These are phyloP conservation scores for Crithidia fasciculata DNA, from an alignment of 208 protist genomes.

Conservation along the genomic window DNA sequence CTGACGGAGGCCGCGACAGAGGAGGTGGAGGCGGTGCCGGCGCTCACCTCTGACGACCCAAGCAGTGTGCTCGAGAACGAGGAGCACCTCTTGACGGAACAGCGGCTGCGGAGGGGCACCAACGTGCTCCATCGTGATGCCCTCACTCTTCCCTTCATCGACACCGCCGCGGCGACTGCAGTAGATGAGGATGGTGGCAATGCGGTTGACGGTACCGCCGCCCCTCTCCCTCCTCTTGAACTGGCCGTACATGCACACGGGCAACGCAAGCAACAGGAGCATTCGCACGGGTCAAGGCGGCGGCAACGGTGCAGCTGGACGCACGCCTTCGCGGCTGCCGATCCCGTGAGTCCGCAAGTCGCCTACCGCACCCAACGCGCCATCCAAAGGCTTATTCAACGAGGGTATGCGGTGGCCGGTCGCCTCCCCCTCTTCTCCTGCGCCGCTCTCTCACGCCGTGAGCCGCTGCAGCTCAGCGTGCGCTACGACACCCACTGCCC, in stretches of 20 bases:
- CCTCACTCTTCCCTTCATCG: background rate
- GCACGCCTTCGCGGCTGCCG: slow-evolving; percentile 22
- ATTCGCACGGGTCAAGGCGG: background rate
- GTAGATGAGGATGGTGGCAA: background rate
- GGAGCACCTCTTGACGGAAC: background rate
- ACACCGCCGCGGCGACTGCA: background rate
- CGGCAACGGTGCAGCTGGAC: slow-evolving; percentile 4
- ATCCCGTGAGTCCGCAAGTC: slow-evolving; percentile 24
- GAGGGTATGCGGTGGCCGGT: slow-evolving; percentile 47
- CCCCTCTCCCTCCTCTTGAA: no score
- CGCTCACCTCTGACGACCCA: background rate
- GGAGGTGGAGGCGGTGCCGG: slow-evolving; percentile 30
- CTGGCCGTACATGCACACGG: no score
- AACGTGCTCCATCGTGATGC: background rate
- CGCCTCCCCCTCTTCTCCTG: slow-evolving; percentile 11
- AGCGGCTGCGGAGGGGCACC: background rate
- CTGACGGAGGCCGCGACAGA: slow-evolving; percentile 34
- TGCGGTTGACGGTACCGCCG: background rate
- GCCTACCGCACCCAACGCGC: slow-evolving; percentile 46
- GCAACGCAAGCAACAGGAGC: background rate
- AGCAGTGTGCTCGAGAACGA: background rate
- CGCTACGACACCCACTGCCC: slow-evolving; percentile 42
- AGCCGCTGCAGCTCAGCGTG: slow-evolving; percentile 20
- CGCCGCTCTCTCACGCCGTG: background rate
- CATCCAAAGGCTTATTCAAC: slow-evolving; percentile 39